Evolutionary conservation across 345 rosid species (phyloP), one percentile per base, ranked within the genome.

Genomic region (Sonneratia alba): DNA sequence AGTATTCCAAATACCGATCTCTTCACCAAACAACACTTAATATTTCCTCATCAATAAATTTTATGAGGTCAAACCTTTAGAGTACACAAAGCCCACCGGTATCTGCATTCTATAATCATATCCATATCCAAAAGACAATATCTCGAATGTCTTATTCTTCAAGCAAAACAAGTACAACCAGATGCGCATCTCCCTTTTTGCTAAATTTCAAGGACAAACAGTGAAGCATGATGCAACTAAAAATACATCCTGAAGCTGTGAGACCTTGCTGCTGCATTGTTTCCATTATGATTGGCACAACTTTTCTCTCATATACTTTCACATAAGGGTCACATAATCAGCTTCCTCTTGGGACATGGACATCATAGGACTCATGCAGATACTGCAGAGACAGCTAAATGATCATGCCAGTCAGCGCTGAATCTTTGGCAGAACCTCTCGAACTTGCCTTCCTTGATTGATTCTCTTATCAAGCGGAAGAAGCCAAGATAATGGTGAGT

Each of bases 401-500:
- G 79, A 56, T 78, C 75, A 0, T 77, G 80, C 68, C 89, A 80
- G 36, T 71, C 76, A 70, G 67, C 67, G 56, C 81, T 36, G 73
- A 87, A 87, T 55, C 59, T 71, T 73, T 72, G 70, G 2, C 72
- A 82, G 62, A 87, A 89, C 53, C 74, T 76, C 66, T 80, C 87
- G 12, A 89, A 89, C 45, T 62, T 73, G 34, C 85, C 91, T 53
- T 79, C 87, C 75, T 80, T 83, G 56, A 86, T 87, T 21, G 91
- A 85, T 66, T 84, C 81, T 78, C 91, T 81, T 68, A 89, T 84
- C 61, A 75, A 73, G 12, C 8, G 76, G 77, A 89, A 89, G 77
- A 89, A 87, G 21, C 85, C 85, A 53, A 89, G 79, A 78, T 80
- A 87, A 56, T 87, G 89, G 71, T 89, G 90, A 57, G 96, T 89